Evolutionary conservation across 2,329 filamentous ascomycete species (phyloP).

Genomic region (Claviceps fusiformis): DNA sequence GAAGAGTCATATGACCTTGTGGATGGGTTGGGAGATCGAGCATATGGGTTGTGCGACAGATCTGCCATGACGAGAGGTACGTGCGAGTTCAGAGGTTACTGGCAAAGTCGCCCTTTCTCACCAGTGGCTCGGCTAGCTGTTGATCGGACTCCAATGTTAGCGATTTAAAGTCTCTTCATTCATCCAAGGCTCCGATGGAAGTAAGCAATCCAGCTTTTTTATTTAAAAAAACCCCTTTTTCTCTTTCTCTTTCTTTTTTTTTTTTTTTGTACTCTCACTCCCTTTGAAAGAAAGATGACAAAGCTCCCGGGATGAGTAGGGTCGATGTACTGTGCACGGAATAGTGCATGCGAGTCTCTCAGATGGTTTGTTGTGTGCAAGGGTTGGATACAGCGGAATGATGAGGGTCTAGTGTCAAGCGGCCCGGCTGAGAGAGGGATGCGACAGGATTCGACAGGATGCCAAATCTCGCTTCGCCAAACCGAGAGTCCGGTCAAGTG

Average conservation of each 20-base stretch:
- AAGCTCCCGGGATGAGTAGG: neutral
- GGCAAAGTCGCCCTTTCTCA: neutral
- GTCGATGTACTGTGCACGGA: neutral
- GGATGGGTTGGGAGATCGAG: conserved; percentile 48
- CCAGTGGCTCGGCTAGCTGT: neutral
- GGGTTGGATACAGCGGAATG: neutral
- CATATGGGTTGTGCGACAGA: conserved; percentile 39
- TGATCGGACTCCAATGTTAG: neutral
- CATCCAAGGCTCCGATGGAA: neutral
- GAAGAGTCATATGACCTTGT: conserved; percentile 51
- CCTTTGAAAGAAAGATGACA: neutral
- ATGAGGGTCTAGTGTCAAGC: neutral
- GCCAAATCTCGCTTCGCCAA: conserved; percentile 9
- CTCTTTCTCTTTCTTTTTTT: too few relatives aligned
- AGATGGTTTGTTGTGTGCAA: neutral
- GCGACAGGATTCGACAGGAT: conserved; percentile 5
- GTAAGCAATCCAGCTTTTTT: neutral
- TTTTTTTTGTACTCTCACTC: too few relatives aligned
- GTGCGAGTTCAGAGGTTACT: neutral
- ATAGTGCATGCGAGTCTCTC: conserved; percentile 1
- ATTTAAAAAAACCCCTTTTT: neutral
- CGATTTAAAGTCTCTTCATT: neutral
- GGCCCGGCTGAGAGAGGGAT: neutral
- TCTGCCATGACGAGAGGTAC: conserved; percentile 33
- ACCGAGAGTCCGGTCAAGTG: neutral